These are phyloP conservation scores for Spencermartinsiella europaea DNA, from an alignment of 805 yeast genomes.

Conservation along the genomic window DNA sequence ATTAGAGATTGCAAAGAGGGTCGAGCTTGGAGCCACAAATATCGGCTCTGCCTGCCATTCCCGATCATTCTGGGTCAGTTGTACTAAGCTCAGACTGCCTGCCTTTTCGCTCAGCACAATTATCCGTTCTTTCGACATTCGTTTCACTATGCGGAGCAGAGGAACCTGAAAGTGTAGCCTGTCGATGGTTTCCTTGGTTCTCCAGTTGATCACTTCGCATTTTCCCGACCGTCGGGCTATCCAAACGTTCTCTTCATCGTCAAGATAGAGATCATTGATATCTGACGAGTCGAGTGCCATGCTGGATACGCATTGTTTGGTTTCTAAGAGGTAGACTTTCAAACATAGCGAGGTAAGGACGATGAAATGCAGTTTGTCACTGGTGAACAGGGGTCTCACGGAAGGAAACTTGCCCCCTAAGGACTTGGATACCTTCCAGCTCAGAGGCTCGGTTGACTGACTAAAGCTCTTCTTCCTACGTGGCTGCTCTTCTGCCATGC, in stretches of 20 bases:
- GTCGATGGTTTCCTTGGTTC: conserved; percentile 10
- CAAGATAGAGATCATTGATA: conserved; percentile 28
- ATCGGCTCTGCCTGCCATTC: conserved; percentile 1
- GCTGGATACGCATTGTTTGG: conserved; percentile 32
- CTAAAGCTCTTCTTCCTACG: not conserved
- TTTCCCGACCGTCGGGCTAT: conserved; percentile 27
- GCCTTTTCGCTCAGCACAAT: conserved; percentile 16
- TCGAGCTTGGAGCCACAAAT: conserved; percentile 16
- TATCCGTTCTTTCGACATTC: conserved; percentile 5
- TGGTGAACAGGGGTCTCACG: conserved; percentile 33
- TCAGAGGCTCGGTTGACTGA: conserved; percentile 7
- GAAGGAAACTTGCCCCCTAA: conserved; percentile 35
- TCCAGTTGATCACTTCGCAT: conserved; percentile 26
- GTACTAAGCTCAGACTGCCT: conserved; percentile 5
- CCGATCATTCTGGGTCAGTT: not conserved
- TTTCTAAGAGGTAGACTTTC: conserved; percentile 32
- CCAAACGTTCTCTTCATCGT: conserved; percentile 26
- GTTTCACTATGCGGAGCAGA: conserved; percentile 16
- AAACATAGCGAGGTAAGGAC: conserved; percentile 35
- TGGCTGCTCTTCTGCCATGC: not conserved
- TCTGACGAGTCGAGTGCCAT: conserved; percentile 30
- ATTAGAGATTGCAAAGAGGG: conserved; percentile 27
- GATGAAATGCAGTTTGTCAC: conserved; percentile 30
- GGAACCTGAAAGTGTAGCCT: conserved; percentile 7
- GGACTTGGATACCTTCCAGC: conserved; percentile 29